Evolutionary conservation across 164 flowering plant species (phyloP), one percentile per base, ranked within the genome.

Genomic region (Chimonanthus praecox): DNA sequence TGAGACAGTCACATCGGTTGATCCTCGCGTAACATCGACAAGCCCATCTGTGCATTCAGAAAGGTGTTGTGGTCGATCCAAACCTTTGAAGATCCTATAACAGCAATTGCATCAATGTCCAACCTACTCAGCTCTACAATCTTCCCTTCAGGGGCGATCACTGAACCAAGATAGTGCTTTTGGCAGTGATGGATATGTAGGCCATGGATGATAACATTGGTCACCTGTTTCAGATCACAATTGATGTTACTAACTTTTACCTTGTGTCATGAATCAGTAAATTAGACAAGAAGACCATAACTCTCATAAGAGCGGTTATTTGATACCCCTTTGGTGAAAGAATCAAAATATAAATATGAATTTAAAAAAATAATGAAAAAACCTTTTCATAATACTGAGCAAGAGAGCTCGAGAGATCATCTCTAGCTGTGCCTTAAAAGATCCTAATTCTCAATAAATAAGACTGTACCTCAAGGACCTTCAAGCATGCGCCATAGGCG

Each of bases 51-150:
- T 75, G 80, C 90, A 84, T 48, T 81, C 75, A n/a, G 80, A 86
- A 11, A 92, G 79, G 96, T 89, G 79, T 89, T 92, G 75, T 94
- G 98, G 74, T 92, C 98, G 1, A 94, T 87, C 98, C 98, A 94
- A 4, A 94, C 80, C 79, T 90, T 90, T 13, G 88, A 78, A 4
- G 89, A 82, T 0, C 79, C 76, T 0, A 90, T 78, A 18, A 92
- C 44, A 61, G 92, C 74, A n/a, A 92, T 89, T 7, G 90, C 98
- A 72, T 94, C 98, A 0, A 94, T 93, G 62, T 92, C 97, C 2
- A 47, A 5, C 43, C 18, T 47, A 15, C 87, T 87, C 6, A 90
- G 6, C 2, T 72, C 67, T 64, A 81, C 33, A 4, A 86, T 49
- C 74, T 82, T 78, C 7, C 78, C 68, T 4, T 78, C 85, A 4